Evolutionary conservation across 1,139 yeast genomes (phyloP).

Genomic region (Blastobotrys malaysiensis): DNA sequence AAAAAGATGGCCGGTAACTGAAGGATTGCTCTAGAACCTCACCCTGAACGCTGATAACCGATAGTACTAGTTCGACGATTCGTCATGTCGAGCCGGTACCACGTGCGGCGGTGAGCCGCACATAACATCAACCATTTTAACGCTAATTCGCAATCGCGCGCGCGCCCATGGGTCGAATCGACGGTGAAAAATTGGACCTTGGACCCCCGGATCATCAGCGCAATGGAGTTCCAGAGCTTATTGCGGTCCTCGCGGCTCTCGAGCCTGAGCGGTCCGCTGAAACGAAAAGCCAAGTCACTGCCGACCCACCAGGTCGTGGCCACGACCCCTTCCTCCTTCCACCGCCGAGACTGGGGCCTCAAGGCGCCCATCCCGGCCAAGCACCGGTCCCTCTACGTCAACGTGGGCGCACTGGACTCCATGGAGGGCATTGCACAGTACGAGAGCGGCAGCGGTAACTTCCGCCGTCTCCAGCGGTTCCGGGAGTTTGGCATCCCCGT

Average conservation of each 20-base stretch:
- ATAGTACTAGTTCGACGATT: too few species aligned
- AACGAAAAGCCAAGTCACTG: slow-evolving; percentile 15
- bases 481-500: slow-evolving; percentile 46
- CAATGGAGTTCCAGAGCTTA: slow-evolving; percentile 15
- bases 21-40: too few species aligned
- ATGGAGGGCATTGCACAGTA: slow-evolving; percentile 48
- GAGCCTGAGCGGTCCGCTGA: slow-evolving; percentile 20
- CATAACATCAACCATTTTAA: too few species aligned
- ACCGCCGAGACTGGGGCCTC: slow-evolving; percentile 60
- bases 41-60: too few species aligned
- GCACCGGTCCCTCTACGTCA: slow-evolving; percentile 43
- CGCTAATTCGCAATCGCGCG: too few species aligned
- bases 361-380: slow-evolving; percentile 52
- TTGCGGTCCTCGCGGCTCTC: slow-evolving; percentile 31
- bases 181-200: neutral
- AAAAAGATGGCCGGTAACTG: too few species aligned
- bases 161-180: neutral
- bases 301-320: slow-evolving; percentile 57
- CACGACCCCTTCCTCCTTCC: slow-evolving; percentile 49
- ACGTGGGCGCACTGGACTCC: slow-evolving; percentile 48
- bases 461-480: slow-evolving; percentile 46
- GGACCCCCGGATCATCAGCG: neutral
- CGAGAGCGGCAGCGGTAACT: slow-evolving; percentile 44
- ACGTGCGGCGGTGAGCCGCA: too few species aligned
- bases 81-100: too few species aligned